Evolutionary conservation across 495 filamentous ascomycete species (phyloP), one percentile per base, ranked within the genome.

Genomic region (Tuber magnatum): DNA sequence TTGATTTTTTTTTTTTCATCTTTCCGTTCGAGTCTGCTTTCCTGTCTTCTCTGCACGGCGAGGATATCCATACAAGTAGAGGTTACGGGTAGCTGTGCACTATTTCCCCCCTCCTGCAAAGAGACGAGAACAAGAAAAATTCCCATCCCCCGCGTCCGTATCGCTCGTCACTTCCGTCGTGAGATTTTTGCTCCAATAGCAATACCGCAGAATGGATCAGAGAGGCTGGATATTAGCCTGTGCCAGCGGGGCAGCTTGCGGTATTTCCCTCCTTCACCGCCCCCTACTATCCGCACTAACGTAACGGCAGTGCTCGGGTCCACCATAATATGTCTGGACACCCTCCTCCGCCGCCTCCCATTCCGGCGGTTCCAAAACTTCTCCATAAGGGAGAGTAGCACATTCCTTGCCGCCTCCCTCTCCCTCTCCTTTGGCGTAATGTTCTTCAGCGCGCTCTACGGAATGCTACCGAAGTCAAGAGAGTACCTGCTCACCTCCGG

Each of bases 391-490:
- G 92, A 94, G 79, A 97, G 92, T 83, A 93, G 91, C 84, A 86
- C 86, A 35, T 99, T 99, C 83, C 87, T 97, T 24, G 93, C 94
- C 0, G 90, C 90, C 35, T 97, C 94, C 3, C 85, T 98, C 76
- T 97, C 93, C 84, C 84, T 99, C 71, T 97, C 93, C 83, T 97
- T 97, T 70, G 95, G 95, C 43, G 95, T 99, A n/a, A 96, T 99
- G 94, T 86, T 97, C 28, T 99, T 97, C 81, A 97, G 94, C 73
- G 91, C 96, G 2, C 84, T 99, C 41, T 97, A 95, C 81, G 94
- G 92, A 83, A 97, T 99, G 91, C 89, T 99, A 28, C 95, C 95
- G 22, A 92, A 91, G 22, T 88, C 95, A 7, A 91, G 90, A 78
- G 85, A 87, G 35, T 97, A 94, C 83, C 87, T 99, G 16, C 84